phyloP scores from a whole-genome alignment of 2,329 filamentous ascomycete species.

The Dothistroma septosporum region DNA sequence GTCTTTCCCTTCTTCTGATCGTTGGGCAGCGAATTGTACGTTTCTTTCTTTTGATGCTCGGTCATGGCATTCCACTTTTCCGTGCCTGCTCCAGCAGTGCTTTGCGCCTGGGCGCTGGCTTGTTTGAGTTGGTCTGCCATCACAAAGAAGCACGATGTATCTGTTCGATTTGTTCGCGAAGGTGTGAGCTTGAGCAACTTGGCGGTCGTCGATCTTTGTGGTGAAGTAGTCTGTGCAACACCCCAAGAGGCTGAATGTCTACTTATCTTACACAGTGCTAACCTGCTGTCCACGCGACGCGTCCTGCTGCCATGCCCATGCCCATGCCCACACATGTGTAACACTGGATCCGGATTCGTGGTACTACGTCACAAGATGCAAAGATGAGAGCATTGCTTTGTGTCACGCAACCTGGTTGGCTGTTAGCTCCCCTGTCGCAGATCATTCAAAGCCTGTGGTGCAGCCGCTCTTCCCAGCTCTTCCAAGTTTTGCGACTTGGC shows the following conservation, averaged over 20 bases:
- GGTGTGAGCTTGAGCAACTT: neutral
- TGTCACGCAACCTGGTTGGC: neutral
- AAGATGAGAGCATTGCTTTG: conserved; percentile 1
- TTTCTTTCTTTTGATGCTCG: conserved; percentile 35
- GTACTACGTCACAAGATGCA: conserved; percentile 5
- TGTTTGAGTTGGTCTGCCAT: conserved; percentile 23
- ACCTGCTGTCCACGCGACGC: neutral
- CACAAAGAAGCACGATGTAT: neutral
- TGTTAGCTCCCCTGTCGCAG: conserved; percentile 1
- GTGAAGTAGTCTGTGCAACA: neutral
- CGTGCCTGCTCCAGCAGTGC: conserved; percentile 20
- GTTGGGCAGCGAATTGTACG: conserved; percentile 31
- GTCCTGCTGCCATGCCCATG: conserved; percentile 5
- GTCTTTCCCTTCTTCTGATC: conserved; percentile 32
- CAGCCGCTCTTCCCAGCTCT: conserved; percentile 1
- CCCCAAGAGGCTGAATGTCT: neutral
- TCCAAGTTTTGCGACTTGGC: neutral
- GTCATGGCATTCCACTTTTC: conserved; percentile 34
- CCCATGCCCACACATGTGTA: conserved; percentile 1
- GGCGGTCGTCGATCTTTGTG: neutral
- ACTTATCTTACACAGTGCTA: neutral
- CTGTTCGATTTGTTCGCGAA: neutral
- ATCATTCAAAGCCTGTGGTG: conserved; percentile 4
- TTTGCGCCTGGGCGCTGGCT: conserved; percentile 17
- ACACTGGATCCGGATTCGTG: neutral